phyloP scores from a whole-genome alignment of 371 early-diverging fungal genomes.

The Mucor racemosus region DNA sequence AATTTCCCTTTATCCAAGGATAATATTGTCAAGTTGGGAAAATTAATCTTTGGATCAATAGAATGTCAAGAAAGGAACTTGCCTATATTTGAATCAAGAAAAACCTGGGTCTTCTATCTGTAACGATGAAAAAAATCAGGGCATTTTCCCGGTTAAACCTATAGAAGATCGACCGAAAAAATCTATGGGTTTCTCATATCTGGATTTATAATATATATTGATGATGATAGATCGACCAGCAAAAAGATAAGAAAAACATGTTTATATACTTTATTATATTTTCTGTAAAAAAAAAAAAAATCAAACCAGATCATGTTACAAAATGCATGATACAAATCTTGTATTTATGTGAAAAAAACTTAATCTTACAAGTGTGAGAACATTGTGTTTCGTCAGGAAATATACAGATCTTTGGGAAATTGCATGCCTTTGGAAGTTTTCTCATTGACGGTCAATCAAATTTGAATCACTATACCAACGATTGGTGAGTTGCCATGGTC shows the following conservation, averaged over 20 bases:
- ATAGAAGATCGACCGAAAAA: background rate
- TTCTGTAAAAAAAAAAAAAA: too few species aligned
- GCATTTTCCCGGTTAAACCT: background rate
- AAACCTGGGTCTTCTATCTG: background rate
- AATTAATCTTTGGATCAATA: background rate
- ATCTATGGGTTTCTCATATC: background rate
- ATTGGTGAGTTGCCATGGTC: background rate
- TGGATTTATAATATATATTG: background rate
- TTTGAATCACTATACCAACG: background rate
- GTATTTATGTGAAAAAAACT: background rate
- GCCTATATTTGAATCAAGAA: background rate
- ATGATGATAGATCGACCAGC: too few species aligned
- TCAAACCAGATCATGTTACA: background rate
- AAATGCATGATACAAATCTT: background rate
- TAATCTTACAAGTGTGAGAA: conserved; percentile 5
- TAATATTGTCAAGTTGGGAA: conserved; percentile 1
- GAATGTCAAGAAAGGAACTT: background rate
- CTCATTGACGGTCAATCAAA: background rate
- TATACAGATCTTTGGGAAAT: background rate
- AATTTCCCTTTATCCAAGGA: background rate
- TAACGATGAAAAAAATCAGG: background rate
- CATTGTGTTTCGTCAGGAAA: background rate
- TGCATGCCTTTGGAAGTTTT: background rate
- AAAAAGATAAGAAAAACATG: too few species aligned
- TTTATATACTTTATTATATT: too few species aligned